Percentiles rank a stretch among this genome's conserved stretches.
phyloP scores from a whole-genome alignment of 805 yeast species.

The Peterozyma toletana region DNA sequence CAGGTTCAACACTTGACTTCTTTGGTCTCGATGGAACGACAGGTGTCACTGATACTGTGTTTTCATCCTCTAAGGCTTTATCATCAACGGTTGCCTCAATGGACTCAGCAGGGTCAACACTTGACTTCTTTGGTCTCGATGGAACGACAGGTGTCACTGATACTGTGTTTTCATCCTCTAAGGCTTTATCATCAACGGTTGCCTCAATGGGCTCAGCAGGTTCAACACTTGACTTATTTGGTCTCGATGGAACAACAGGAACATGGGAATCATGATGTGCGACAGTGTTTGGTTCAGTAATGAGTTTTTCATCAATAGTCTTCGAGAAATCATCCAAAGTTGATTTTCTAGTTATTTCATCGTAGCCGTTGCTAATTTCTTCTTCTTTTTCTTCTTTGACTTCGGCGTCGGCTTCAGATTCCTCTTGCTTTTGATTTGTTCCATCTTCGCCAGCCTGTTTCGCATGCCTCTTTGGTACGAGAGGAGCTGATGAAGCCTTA shows the following conservation, averaged over 20 bases:
- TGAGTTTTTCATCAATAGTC: too few relatives aligned
- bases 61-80: too few relatives aligned
- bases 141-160: conserved; percentile 8
- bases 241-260: conserved; percentile 4
- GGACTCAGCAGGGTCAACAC: neutral
- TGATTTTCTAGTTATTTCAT: too few relatives aligned
- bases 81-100: neutral
- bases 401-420: neutral
- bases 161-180: neutral
- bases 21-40: conserved; percentile 9
- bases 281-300: too few relatives aligned
- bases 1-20: neutral
- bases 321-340: too few relatives aligned
- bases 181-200: too few relatives aligned
- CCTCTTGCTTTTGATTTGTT: neutral
- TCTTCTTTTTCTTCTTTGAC: neutral
- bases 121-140: conserved; percentile 6
- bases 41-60: conserved; percentile 4
- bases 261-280: neutral
- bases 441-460: neutral
- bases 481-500: conserved; percentile 4
- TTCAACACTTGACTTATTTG: neutral
- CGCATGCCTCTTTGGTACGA: conserved; percentile 10
- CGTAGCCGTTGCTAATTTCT: neutral
- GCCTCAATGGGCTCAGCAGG: neutral